Conservation (phyloP, 306 rosid genomes). For the Quercus cerris region DNA sequence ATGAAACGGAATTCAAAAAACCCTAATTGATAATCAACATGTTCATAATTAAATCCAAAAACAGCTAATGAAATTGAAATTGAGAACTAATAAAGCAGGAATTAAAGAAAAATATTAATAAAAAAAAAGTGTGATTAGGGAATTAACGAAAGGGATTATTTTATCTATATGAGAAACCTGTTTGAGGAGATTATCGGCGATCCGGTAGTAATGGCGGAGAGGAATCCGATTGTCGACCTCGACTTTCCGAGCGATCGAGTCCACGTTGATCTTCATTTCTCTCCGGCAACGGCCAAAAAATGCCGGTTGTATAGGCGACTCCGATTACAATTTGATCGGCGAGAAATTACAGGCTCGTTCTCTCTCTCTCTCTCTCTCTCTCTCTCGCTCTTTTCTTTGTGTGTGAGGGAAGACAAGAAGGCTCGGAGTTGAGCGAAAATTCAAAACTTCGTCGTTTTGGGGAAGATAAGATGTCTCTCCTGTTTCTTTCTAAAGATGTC, state of each 20-base stretch:
- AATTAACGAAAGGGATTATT: neutral
- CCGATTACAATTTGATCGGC: neutral
- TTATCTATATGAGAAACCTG: conserved; percentile 45
- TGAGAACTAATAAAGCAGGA: neutral
- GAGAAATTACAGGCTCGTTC: neutral
- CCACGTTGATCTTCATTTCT: conserved; percentile 71
- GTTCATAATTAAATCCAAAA: neutral
- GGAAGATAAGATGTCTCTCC: neutral
- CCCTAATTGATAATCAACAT: conserved; percentile 28
- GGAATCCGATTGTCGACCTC: conserved; percentile 80
- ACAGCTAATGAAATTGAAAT: neutral
- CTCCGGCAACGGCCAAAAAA: conserved; percentile 21
- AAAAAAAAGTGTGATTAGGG: neutral
- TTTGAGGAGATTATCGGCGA: conserved; percentile 89
- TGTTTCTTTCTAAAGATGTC: conserved; percentile 8
- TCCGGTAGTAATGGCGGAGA: conserved; percentile 79
- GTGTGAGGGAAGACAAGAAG: too few relatives aligned
- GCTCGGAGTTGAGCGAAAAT: too few relatives aligned
- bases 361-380: neutral
- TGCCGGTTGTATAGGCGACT: conserved; percentile 17
- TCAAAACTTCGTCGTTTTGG: conserved; percentile 34
- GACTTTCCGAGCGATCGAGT: conserved; percentile 60
- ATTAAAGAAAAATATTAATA: neutral
- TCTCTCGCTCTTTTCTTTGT: too few relatives aligned
- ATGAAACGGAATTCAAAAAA: neutral